Conservation (phyloP, 2,329 filamentous ascomycete genomes). For the Talaromyces sp. region DNA sequence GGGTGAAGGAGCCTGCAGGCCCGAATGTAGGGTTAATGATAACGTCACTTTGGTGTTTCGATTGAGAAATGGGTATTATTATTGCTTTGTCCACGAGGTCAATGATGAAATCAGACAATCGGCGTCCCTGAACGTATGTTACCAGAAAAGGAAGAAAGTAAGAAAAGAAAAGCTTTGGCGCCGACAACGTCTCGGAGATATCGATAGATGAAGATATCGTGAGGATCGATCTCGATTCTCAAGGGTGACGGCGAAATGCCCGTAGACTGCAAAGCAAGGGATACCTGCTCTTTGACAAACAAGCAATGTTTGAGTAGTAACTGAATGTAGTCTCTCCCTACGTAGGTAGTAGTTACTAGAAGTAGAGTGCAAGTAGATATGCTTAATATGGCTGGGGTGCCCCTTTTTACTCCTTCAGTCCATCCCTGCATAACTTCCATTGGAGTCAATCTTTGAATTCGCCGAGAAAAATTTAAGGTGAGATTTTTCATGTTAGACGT, state of each 20-base stretch:
- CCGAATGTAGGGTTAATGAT: not conserved
- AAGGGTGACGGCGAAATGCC: too few species aligned
- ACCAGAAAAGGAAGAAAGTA: too few species aligned
- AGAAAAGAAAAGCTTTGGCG: not conserved
- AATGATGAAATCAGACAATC: too few species aligned
- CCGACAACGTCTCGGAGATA: not conserved
- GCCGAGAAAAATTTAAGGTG: not conserved
- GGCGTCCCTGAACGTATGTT: too few species aligned
- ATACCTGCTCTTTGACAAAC: not conserved
- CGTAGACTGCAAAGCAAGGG: not conserved
- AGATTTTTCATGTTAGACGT: not conserved
- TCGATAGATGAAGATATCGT: not conserved
- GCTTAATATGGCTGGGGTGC: not conserved
- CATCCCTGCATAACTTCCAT: constrained; percentile 10
- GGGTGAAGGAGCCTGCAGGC: not conserved
- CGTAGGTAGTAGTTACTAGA: not conserved
- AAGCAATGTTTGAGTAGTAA: not conserved
- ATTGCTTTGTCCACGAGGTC: too few species aligned
- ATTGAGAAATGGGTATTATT: too few species aligned
- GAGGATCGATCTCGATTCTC: not conserved
- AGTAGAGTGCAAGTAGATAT: not conserved
- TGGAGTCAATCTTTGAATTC: not conserved
- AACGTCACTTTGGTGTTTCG: not conserved
- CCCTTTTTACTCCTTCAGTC: not conserved
- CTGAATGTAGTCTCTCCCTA: not conserved